Evolutionary conservation across 768 basidiomycete genomes (phyloP).

Genomic region (Cubamyces lactineus): DNA sequence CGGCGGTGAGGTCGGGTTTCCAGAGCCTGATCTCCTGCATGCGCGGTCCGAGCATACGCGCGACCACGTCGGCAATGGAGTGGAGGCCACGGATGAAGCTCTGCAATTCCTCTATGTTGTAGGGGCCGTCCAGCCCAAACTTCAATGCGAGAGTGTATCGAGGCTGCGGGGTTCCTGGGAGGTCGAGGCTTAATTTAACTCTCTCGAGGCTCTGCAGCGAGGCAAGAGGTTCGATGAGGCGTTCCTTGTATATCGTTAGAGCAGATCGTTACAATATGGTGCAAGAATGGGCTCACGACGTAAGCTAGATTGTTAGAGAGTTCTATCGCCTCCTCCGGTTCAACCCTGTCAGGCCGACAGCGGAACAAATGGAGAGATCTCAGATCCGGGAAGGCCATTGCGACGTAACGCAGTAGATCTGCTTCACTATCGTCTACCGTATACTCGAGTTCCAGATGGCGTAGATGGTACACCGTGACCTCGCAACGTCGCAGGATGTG

Average conservation of each 20-base stretch:
- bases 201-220: too few species aligned
- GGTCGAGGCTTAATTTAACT: too few species aligned
- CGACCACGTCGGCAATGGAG: neutral
- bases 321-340: too few species aligned
- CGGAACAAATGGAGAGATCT: neutral
- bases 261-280: too few species aligned
- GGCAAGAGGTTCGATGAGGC: too few species aligned
- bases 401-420: neutral
- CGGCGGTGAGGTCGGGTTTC: neutral
- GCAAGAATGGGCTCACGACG: too few species aligned
- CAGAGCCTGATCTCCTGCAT: neutral
- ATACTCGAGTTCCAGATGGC: neutral
- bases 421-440: neutral
- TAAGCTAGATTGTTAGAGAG: too few species aligned
- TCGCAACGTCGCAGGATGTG: neutral
- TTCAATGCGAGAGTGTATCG: too few species aligned
- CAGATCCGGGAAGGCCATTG: neutral
- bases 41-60: neutral
- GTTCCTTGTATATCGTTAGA: too few species aligned
- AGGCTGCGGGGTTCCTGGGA: too few species aligned
- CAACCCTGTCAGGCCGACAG: too few species aligned
- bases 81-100: neutral
- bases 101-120: neutral
- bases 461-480: neutral
- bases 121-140: too few species aligned